A percentile compares a stretch with the other conserved stretches of the same genome.
phyloP scores from a whole-genome alignment of 345 rosid genomes.

The Moricandia moricandioides region DNA sequence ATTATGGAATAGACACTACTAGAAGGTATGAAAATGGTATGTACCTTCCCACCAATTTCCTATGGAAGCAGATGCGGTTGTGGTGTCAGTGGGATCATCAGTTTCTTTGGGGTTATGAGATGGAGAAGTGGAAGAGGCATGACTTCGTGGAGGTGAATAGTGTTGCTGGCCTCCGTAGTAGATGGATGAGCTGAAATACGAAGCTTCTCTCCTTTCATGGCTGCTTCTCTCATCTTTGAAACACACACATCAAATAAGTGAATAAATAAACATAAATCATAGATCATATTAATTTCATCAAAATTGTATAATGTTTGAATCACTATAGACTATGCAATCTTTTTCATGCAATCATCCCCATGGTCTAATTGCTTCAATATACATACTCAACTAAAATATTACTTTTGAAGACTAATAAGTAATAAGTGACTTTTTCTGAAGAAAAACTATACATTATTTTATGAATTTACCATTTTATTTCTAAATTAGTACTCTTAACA shows the following conservation, averaged over 20 bases:
- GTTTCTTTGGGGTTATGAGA: constrained; percentile 32
- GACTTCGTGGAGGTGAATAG: constrained; percentile 56
- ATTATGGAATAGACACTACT: neutral
- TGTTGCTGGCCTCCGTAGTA: constrained; percentile 90
- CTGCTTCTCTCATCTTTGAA: constrained; percentile 30
- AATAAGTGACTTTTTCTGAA: neutral
- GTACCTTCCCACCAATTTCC: constrained; percentile 98
- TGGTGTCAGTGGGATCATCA: constrained; percentile 29
- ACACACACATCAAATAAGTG: neutral
- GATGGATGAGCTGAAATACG: constrained; percentile 75
- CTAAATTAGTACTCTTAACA: neutral
- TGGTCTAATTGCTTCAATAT: neutral
- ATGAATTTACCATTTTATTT: neutral
- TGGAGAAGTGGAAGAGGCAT: neutral
- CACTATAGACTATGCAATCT: neutral
- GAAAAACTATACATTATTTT: neutral
- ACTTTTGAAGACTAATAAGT: neutral
- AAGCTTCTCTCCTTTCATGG: constrained; percentile 47
- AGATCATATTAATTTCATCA: too few species aligned
- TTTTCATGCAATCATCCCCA: neutral
- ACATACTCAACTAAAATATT: neutral
- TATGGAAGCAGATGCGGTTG: constrained; percentile 54
- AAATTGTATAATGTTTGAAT: neutral
- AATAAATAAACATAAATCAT: neutral
- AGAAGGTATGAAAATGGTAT: neutral